phyloP scores from a whole-genome alignment of 106 monocot genomes.

The Platanthera guangdongensis region DNA sequence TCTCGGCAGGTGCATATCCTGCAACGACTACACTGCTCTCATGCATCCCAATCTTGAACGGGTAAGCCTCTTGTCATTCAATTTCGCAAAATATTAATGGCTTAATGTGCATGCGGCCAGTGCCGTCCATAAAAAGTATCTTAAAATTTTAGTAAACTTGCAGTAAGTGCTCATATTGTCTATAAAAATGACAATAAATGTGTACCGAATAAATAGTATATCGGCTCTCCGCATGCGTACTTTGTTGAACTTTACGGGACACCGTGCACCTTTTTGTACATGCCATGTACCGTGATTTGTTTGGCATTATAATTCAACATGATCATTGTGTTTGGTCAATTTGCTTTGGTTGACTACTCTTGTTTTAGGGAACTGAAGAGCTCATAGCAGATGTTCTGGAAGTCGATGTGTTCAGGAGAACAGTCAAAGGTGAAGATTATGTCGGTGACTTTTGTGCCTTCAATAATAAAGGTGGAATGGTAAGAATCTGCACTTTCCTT shows the following conservation, averaged over 20 bases:
- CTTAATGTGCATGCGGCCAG: no score
- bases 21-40: constrained; percentile 93
- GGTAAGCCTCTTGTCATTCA: constrained; percentile 20
- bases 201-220: no score
- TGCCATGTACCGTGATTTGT: no score
- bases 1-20: constrained; percentile 87
- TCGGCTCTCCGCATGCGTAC: no score
- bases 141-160: no score
- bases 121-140: no score
- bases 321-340: neutral
- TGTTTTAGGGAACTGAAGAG: constrained; percentile 82
- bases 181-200: no score
- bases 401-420: constrained; percentile 91
- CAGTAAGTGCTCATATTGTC: no score
- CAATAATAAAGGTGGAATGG: constrained; percentile 88
- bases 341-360: neutral
- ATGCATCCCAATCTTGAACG: constrained; percentile 85
- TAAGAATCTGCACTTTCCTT: constrained; percentile 15
- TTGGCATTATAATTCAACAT: no score
- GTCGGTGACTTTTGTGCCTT: constrained; percentile 85
- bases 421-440: constrained; percentile 86
- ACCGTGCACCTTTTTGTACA: no score
- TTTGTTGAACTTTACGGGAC: no score
- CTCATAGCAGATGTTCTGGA: constrained; percentile 88
- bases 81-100: no score